These are phyloP conservation scores for Lodderomyces beijingensis DNA, from an alignment of 1,139 yeast genomes.

Conservation along the genomic window DNA sequence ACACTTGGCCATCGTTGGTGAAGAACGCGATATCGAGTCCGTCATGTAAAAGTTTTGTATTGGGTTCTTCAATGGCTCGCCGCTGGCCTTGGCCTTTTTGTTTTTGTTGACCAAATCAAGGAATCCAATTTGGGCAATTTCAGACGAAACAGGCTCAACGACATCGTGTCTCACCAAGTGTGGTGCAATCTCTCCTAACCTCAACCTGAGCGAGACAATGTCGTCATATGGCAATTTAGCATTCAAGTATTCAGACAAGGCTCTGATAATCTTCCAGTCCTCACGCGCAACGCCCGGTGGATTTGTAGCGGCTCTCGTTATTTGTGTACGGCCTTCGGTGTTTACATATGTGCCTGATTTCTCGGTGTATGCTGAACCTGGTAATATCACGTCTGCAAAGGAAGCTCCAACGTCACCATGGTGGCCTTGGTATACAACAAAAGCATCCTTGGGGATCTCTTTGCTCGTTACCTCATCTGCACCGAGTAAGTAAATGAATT, in stretches of 20 bases:
- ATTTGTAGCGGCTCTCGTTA: slow-evolving; percentile 81
- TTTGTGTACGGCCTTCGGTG: slow-evolving; percentile 87
- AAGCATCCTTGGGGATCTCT: slow-evolving; percentile 79
- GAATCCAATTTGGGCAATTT: slow-evolving; percentile 58
- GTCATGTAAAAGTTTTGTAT: slow-evolving; percentile 84
- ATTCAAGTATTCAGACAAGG: slow-evolving; percentile 73
- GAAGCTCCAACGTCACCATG: slow-evolving; percentile 92
- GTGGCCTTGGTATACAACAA: slow-evolving; percentile 88
- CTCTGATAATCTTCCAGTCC: slow-evolving; percentile 88
- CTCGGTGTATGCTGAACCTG: slow-evolving; percentile 88
- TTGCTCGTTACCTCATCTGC: slow-evolving; percentile 75
- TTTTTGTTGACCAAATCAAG: slow-evolving; percentile 39
- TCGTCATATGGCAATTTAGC: slow-evolving; percentile 77
- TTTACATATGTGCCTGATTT: slow-evolving; percentile 85
- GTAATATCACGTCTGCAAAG: slow-evolving; percentile 81
- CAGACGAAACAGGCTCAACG: slow-evolving; percentile 62
- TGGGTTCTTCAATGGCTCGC: slow-evolving; percentile 59
- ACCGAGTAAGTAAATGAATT: slow-evolving; percentile 75
- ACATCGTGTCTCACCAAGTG: slow-evolving; percentile 74
- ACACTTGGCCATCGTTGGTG: slow-evolving; percentile 90
- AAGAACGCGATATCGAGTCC: slow-evolving; percentile 80
- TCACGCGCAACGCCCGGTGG: slow-evolving; percentile 93
- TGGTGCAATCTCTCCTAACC: slow-evolving; percentile 79
- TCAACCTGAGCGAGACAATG: slow-evolving; percentile 59
- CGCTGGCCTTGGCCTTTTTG: slow-evolving; percentile 37